Percentiles rank a stretch among this genome's conserved stretches.
Conservation (phyloP, 805 yeast species). For the Priceomyces medius region DNA sequence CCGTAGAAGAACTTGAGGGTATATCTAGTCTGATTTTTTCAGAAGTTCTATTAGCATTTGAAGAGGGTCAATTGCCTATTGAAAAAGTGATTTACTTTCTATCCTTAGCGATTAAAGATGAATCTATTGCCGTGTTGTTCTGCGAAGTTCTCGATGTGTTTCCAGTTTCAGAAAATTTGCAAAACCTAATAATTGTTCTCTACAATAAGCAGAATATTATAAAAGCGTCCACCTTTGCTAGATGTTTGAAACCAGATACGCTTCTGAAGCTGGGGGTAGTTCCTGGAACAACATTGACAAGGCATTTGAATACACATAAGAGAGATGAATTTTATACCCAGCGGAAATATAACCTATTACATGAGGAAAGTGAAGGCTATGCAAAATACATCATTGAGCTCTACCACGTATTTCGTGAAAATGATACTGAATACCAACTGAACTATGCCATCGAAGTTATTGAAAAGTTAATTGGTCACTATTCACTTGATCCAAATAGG, state of each 20-base stretch:
- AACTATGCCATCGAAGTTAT: conserved; percentile 47
- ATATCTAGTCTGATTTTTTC: conserved; percentile 29
- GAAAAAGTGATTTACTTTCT: conserved; percentile 22
- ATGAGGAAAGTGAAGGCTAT: conserved; percentile 80
- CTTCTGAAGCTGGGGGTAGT: conserved; percentile 27
- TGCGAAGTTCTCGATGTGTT: conserved; percentile 41
- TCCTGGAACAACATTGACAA: conserved; percentile 33
- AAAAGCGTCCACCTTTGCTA: conserved; percentile 32
- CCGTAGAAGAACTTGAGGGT: conserved; percentile 15
- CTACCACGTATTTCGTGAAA: conserved; percentile 33
- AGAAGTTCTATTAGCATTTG: conserved; percentile 29
- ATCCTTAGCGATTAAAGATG: conserved; percentile 27
- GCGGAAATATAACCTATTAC: conserved; percentile 61
- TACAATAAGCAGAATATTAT: conserved; percentile 24
- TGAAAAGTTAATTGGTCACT: conserved; percentile 67
- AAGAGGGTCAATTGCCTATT: conserved; percentile 16
- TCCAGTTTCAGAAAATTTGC: conserved; percentile 24
- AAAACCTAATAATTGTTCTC: conserved; percentile 21
- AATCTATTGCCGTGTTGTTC: conserved; percentile 30
- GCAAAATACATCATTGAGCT: conserved; percentile 58
- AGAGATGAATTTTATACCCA: conserved; percentile 48
- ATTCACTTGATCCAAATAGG: conserved; percentile 68
- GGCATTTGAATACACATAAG: conserved; percentile 33
- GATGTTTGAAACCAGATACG: conserved; percentile 26
- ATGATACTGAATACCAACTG: conserved; percentile 41